Evolutionary conservation across 441 rosid genomes (phyloP).

Genomic region (Bocquillonia castaneifolia): DNA sequence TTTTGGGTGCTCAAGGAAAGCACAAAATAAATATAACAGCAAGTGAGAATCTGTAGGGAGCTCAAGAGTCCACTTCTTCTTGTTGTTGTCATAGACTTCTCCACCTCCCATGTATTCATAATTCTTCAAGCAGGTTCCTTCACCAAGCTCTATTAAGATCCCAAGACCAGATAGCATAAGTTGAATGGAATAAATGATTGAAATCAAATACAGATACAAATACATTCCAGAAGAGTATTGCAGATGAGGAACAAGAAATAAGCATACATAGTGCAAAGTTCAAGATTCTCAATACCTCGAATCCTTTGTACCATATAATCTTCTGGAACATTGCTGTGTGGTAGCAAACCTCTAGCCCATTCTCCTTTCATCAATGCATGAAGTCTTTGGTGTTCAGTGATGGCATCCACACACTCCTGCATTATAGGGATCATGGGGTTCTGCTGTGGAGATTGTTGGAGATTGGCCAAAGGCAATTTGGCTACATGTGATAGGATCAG

Average conservation of each 20-base stretch:
- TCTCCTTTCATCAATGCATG: conserved; percentile 86
- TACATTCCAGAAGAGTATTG: background rate
- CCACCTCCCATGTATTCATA: conserved; percentile 68
- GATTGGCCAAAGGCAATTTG: conserved; percentile 43
- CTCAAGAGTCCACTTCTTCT: conserved; percentile 71
- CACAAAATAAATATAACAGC: conserved; percentile 83
- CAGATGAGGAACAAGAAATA: conserved; percentile 1
- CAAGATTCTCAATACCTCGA: conserved; percentile 42
- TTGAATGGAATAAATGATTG: conserved; percentile 4
- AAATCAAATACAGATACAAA: background rate
- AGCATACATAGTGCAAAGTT: background rate
- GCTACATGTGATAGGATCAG: conserved; percentile 45
- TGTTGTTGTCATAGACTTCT: conserved; percentile 57
- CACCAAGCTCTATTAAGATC: conserved; percentile 64
- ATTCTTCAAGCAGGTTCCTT: conserved; percentile 92
- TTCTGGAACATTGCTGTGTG: conserved; percentile 63
- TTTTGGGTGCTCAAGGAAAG: conserved; percentile 88
- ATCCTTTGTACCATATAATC: conserved; percentile 72
- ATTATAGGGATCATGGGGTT: conserved; percentile 57
- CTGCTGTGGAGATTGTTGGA: conserved; percentile 59
- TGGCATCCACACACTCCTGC: conserved; percentile 85
- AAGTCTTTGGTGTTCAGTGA: conserved; percentile 91
- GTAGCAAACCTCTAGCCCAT: conserved; percentile 85
- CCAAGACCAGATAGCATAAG: conserved; percentile 19
- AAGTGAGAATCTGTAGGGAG: conserved; percentile 88